These are phyloP conservation scores for Brachypodium distachyon DNA, from an alignment of 202 grass and related monocot species.

Conservation along the genomic window DNA sequence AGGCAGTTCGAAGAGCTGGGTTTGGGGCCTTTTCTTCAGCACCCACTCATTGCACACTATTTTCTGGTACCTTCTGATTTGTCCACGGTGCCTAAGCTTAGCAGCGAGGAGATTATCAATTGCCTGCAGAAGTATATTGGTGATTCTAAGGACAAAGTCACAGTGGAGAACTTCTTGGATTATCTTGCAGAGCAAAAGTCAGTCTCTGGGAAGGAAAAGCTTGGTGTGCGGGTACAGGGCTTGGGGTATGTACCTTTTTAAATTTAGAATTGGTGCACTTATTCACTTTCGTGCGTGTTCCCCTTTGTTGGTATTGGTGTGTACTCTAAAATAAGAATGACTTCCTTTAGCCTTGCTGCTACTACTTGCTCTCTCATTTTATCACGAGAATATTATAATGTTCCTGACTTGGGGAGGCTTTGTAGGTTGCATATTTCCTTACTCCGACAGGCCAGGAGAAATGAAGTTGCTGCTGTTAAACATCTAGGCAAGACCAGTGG, in stretches of 20 bases:
- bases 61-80: constrained; percentile 56
- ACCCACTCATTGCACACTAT: constrained; percentile 66
- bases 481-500: constrained; percentile 25
- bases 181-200: constrained; percentile 57
- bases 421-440: constrained; percentile 74
- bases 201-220: constrained; percentile 51
- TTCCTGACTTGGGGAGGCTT: constrained; percentile 33
- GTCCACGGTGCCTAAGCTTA: constrained; percentile 53
- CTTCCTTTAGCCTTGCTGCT: background rate
- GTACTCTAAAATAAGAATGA: background rate
- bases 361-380: background rate
- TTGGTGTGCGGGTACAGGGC: constrained; percentile 69
- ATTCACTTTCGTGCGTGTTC: constrained; percentile 20
- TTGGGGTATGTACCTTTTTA: constrained; percentile 60
- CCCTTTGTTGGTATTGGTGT: background rate
- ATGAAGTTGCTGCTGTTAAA: constrained; percentile 33
- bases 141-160: constrained; percentile 42
- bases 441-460: constrained; percentile 50
- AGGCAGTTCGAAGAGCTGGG: constrained; percentile 74
- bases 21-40: constrained; percentile 65
- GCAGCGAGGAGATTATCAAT: constrained; percentile 52
- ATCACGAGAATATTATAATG: background rate
- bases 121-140: constrained; percentile 52
- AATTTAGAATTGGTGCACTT: background rate
- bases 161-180: constrained; percentile 59